Percentiles rank a stretch among this genome's conserved stretches.
Evolutionary conservation across 164 flowering plant genomes (phyloP).

Genomic region (Vitis labrusca): DNA sequence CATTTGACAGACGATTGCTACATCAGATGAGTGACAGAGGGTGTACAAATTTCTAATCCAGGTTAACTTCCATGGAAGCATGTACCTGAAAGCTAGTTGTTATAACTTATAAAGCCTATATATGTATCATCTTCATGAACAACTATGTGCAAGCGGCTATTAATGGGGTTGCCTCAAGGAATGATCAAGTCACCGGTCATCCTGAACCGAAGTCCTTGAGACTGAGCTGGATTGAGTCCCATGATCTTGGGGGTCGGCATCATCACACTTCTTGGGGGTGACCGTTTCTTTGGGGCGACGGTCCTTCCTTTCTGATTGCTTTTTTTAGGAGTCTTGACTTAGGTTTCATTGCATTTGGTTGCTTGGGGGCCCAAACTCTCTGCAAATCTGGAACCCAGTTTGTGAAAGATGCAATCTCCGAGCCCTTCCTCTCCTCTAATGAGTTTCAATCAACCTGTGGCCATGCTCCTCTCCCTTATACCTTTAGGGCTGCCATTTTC

Average conservation of each 20-base stretch:
- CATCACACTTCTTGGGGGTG: constrained; percentile 22
- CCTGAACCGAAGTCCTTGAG: constrained; percentile 74
- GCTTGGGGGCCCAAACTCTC: constrained; percentile 93
- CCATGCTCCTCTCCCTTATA: constrained; percentile 31
- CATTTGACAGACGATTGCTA: too few species aligned
- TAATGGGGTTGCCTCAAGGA: too few species aligned
- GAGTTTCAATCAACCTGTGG: constrained; percentile 50
- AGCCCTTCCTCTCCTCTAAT: constrained; percentile 66
- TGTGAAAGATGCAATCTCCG: constrained; percentile 62
- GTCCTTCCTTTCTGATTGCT: constrained; percentile 40
- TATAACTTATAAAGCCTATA: too few species aligned
- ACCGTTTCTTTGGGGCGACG: constrained; percentile 37
- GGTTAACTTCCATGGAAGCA: too few species aligned
- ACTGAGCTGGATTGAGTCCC: constrained; percentile 39
- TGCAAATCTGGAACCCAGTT: constrained; percentile 71
- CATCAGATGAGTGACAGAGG: too few species aligned
- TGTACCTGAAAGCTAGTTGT: too few species aligned
- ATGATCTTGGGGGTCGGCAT: constrained; percentile 15
- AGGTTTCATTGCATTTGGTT: constrained; percentile 28
- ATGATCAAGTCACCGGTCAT: not conserved
- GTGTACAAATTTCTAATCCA: too few species aligned
- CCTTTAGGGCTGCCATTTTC: constrained; percentile 26
- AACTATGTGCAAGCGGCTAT: too few species aligned
- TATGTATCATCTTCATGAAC: too few species aligned
- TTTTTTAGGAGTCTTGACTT: constrained; percentile 33